Evolutionary conservation across 306 rosid genomes (phyloP), one percentile per base, ranked within the genome.

Genomic region (Cyclanthera cordifolia): DNA sequence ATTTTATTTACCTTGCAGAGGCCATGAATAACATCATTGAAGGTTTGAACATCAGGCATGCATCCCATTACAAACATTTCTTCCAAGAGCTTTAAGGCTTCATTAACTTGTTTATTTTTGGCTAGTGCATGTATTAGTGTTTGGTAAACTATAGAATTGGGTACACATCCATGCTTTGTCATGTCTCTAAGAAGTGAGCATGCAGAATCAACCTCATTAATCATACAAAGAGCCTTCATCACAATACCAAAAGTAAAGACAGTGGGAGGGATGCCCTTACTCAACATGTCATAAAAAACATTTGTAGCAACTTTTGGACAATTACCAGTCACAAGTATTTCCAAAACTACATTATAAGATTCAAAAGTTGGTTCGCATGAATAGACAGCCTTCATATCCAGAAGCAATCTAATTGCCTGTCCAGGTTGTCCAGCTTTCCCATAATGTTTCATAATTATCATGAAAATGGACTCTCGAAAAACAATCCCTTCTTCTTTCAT

Each of bases 61-160:
- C 98, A 93, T 16, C 94, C 90, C 96, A 93, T 93, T 77, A 90
- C 72, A 76, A 86, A 78, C 98, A 93, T 89, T 73, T 93, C 98
- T 73, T 90, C 96, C 67, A 93, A 77, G 46, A 93, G 87, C 64
- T 34, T 81, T 80, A 76, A n/a, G 1, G 95, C 94, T 58, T 93
- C 96, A 77, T 52, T 83, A 46, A 83, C 90, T 56, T 82, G 79
- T 28, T 83, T 81, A 74, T 63, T 89, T 77, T 77, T 80, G 20
- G 87, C 80, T 24, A 84, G 90, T 25, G 94, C 84, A 53, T 93
- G 96, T 79, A 93, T 93, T 52, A 93, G 57, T 54, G 95, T 93
- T 66, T 93, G 98, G 76, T 93, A 93, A 74, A 93, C 79, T 67
- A 87, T 73, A 0, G 96, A 89, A 86, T 70, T 89, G 0, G 98